phyloP scores from a whole-genome alignment of 768 basidiomycete species.

The Leccinum barrowsii region DNA sequence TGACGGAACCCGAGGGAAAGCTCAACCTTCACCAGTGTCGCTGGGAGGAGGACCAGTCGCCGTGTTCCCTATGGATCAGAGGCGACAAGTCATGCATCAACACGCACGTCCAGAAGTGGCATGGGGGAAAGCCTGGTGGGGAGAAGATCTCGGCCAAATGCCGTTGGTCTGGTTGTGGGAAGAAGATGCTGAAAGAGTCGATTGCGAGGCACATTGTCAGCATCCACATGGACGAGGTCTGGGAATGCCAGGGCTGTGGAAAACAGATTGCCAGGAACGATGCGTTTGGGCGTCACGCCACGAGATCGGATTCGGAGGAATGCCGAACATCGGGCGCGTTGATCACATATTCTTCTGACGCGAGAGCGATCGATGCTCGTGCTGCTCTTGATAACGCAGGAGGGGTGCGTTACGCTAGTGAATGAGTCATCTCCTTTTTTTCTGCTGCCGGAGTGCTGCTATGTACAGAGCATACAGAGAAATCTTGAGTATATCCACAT shows the following conservation, averaged over 20 bases:
- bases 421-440: neutral
- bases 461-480: no score
- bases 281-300: constrained; percentile 4
- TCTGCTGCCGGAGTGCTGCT: no score
- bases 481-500: neutral
- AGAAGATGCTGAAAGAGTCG: constrained; percentile 24
- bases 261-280: constrained; percentile 12
- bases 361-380: neutral
- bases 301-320: neutral
- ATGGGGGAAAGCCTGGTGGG: constrained; percentile 4
- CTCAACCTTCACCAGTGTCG: constrained; percentile 10
- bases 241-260: constrained; percentile 14
- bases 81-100: constrained; percentile 14
- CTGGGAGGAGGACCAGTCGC: constrained; percentile 6
- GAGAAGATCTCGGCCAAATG: constrained; percentile 10
- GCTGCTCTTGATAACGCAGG: constrained; percentile 7
- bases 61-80: constrained; percentile 16
- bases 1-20: neutral
- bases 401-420: neutral
- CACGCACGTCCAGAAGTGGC: constrained; percentile 16
- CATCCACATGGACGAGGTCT: constrained; percentile 15
- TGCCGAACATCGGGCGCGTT: constrained; percentile 10
- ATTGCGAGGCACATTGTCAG: constrained; percentile 15
- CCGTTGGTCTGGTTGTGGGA: constrained; percentile 13
- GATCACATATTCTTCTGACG: constrained; percentile 8